Base-by-base conservation (phyloP, 2,329 filamentous ascomycete species). In the Lasiodiplodia sp. region DNA sequence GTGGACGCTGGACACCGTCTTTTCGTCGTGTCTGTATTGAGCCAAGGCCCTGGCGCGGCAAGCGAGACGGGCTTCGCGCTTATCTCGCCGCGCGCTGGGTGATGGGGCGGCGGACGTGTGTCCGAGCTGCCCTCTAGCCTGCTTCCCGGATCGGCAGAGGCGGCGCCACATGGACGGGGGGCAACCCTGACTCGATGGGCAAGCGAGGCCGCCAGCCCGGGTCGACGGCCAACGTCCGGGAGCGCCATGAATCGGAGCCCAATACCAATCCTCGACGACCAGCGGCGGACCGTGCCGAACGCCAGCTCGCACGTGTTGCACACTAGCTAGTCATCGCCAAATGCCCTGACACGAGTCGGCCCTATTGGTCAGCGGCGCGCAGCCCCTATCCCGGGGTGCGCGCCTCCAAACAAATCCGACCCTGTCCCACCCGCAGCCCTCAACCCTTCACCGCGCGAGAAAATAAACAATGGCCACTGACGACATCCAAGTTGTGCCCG, bases 271-370 rank as follows among this genome's bases (percentile, higher is more conserved):
- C 31, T 34, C 57, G 47, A 47, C 44, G 23, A 25, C 23, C 38
- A 60, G 38, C 38, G 38, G 57, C 57, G 57, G 57, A 60, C 57
- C 57, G 57, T 60, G 57, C 57, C 57, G 57, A 47, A 60, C n/a
- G 37, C 25, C 57, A 47, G 37, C 23, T 18, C 21, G 57, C 57
- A 47, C 57, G 57, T 60, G 57, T 38, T 12, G 4, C 34, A 12
- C 56, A 40, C 56, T 25, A 23, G 56, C 34, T 37, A 37, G 56
- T 37, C 56, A 58, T 37, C 56, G 56, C 56, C n/a, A 25, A 34
- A 21, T 5, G 5, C 23, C 37, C 57, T 60, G 57, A 16, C 38
- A 10, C 57, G 57, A 63, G 58, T 63, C 58, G 58, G 58, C 40
- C 58, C 58, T 63, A 63, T 44, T 63, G 40, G 25, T 28, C 4